Percentiles rank a stretch among this genome's conserved stretches.
These are phyloP conservation scores for Xenoacremonium recifei DNA, from an alignment of 2,329 filamentous ascomycete genomes.

Conservation along the genomic window DNA sequence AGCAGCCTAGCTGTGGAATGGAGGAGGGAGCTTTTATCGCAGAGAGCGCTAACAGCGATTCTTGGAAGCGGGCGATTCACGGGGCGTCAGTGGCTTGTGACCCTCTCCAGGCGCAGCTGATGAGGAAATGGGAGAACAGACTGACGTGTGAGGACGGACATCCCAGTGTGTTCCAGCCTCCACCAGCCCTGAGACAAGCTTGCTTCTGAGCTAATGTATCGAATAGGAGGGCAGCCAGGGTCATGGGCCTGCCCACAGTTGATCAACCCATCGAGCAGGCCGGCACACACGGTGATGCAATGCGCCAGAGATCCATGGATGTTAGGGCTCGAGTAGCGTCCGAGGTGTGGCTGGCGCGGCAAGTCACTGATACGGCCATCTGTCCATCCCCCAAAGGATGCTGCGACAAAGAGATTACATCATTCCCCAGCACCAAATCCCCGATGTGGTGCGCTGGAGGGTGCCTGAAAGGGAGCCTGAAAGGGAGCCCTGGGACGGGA, in stretches of 20 bases:
- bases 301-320: no score
- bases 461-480: no score
- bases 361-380: no score
- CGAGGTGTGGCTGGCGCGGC: no score
- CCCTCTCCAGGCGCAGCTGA: slow-evolving; percentile 21
- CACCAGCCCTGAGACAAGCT: slow-evolving; percentile 12
- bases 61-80: slow-evolving; percentile 25
- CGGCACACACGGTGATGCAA: no score
- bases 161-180: slow-evolving; percentile 6
- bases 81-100: slow-evolving; percentile 31
- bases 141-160: slow-evolving; percentile 16
- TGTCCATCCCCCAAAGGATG: no score
- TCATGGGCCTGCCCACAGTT: no score
- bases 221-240: not conserved
- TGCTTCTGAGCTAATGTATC: not conserved
- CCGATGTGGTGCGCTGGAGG: no score
- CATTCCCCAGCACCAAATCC: no score
- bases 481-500: no score
- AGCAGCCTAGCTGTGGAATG: slow-evolving; percentile 18
- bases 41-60: slow-evolving; percentile 23
- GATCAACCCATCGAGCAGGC: no score
- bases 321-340: not conserved
- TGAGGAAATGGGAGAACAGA: slow-evolving; percentile 12
- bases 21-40: slow-evolving; percentile 26
- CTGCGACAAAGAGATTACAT: no score